A percentile compares a stretch with the other conserved stretches of the same genome.
phyloP scores from a whole-genome alignment of 305 asterid species.

The Nicotiana rustica region DNA sequence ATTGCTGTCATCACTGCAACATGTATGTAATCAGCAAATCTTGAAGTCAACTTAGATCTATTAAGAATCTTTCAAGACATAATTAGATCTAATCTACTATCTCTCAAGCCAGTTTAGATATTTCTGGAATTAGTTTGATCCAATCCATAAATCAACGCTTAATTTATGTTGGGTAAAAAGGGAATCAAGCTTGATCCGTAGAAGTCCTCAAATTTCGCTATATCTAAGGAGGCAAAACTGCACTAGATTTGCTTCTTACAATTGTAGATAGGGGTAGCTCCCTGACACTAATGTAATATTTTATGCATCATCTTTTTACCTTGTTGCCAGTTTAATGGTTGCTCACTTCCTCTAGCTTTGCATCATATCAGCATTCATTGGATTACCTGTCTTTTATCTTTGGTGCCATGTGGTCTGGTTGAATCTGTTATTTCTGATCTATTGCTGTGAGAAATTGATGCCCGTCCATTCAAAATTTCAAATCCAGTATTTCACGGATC shows the following conservation, averaged over 20 bases:
- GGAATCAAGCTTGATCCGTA: neutral
- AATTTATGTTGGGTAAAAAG: constrained; percentile 2
- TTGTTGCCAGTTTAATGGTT: constrained; percentile 7
- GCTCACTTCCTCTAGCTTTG: neutral
- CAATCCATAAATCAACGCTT: neutral
- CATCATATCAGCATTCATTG: neutral
- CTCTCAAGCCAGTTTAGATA: constrained; percentile 20
- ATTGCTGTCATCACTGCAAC: constrained; percentile 83
- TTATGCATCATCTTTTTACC: neutral
- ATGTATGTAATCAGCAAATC: constrained; percentile 50
- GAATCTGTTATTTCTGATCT: constrained; percentile 23
- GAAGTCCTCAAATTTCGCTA: neutral
- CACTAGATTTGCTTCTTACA: constrained; percentile 14
- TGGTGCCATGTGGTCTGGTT: constrained; percentile 1
- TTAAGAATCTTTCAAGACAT: constrained; percentile 14
- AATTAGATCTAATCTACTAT: neutral
- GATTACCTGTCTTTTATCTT: neutral
- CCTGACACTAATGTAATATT: neutral
- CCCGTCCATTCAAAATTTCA: neutral
- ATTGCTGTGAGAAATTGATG: constrained; percentile 3
- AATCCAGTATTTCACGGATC: neutral
- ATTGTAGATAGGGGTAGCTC: constrained; percentile 1
- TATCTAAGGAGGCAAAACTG: neutral
- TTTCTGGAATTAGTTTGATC: neutral
- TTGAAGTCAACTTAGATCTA: neutral